Evolutionary conservation across 202 grass and related monocot species (phyloP), one percentile per base, ranked within the genome.

Genomic region (Zizania palustris): DNA sequence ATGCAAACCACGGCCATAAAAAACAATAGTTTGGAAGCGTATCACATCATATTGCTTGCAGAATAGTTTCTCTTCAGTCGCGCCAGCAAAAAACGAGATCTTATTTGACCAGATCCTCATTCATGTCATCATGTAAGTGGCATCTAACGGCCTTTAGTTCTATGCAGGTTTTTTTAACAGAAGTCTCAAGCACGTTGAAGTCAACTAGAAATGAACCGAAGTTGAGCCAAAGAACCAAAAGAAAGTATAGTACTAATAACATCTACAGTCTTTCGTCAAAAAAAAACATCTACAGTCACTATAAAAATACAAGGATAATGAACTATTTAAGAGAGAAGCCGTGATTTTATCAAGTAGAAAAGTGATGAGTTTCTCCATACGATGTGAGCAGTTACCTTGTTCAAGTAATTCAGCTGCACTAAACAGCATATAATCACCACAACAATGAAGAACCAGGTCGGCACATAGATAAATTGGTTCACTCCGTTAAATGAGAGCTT

Each of bases 401-500:
- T 97, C 73, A 97, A 79, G 75, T 97, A 97, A 65, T 91, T 97
- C 64, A 97, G 36, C 71, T 93, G 93, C 63, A 93, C 82, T 67
- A 97, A 76, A 80, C 90, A 93, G 50, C 86, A 97, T 65, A 87
- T 75, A 76, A 85, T 77, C 37, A 97, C 90, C 60, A 93, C 93
- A 44, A 73, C 74, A 38, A 85, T 60, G 65, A 97, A 97, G 88
- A 93, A 89, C 93, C 90, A 93, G 5, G 93, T 97, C 69, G 89
- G 93, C 9, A 77, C 19, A 39, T 91, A 97, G 68, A 83, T 83
- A 65, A 97, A 97, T 69, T 97, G 93, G 85, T 97, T 97, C 53
- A 82, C 77, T 77, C 93, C 93, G 20, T 45, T 79, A 77, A 97
- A 89, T 37, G 90, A 87, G 61, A 97, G 76, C 73, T 97, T 97